phyloP scores from a whole-genome alignment of 2,329 filamentous ascomycete genomes.

The Chrysoporthe cubensis region DNA sequence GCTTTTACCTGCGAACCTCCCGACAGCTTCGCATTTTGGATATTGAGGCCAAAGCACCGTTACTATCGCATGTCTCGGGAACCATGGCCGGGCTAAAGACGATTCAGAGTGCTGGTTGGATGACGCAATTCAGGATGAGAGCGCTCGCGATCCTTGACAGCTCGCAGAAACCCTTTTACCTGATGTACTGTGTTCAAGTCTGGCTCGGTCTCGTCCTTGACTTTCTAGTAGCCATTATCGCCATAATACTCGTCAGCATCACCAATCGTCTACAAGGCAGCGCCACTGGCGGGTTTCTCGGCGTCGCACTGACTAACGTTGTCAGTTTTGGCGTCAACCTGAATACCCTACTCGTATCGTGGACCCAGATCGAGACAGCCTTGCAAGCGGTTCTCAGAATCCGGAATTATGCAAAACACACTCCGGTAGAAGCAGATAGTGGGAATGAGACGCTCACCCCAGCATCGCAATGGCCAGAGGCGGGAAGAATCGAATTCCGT shows the following conservation, averaged over 20 bases:
- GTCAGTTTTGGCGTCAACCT: conserved; percentile 1
- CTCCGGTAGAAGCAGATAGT: not conserved
- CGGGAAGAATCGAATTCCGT: not conserved
- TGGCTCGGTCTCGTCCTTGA: conserved; percentile 56
- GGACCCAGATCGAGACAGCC: not conserved
- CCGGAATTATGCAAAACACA: not conserved
- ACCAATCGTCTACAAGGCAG: conserved; percentile 36
- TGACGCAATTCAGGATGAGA: not conserved
- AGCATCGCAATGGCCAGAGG: not conserved
- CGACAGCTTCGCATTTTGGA: conserved; percentile 47
- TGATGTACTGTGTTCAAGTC: conserved; percentile 53
- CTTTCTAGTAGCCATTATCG: conserved; percentile 48
- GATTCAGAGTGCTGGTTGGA: not conserved
- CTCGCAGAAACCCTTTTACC: conserved; percentile 56
- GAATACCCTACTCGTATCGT: not conserved
- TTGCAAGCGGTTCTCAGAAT: not conserved
- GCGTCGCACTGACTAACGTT: conserved; percentile 8
- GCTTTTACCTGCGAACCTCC: conserved; percentile 47
- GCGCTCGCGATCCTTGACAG: conserved; percentile 44
- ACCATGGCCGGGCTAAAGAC: conserved; percentile 37
- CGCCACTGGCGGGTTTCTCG: conserved; percentile 6
- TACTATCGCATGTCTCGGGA: conserved; percentile 49
- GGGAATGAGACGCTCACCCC: not conserved
- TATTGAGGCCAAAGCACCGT: conserved; percentile 46
- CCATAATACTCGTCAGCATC: conserved; percentile 34